Percentiles rank a stretch among this genome's conserved stretches.
phyloP scores from a whole-genome alignment of 1,284 basidiomycete genomes.

The Bjerkandera adusta region DNA sequence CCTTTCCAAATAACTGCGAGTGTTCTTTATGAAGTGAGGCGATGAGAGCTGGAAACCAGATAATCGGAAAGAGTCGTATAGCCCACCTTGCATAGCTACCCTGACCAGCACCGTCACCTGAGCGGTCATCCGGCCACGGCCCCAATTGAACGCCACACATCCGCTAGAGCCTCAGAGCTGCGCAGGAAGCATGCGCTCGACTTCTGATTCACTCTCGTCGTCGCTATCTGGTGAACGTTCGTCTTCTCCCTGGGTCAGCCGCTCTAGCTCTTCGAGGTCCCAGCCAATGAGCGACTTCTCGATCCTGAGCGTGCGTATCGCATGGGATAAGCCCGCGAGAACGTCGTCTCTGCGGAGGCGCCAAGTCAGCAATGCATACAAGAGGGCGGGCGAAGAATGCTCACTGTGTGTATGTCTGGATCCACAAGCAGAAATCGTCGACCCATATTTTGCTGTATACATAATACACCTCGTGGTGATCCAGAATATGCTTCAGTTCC shows the following conservation, averaged over 20 bases:
- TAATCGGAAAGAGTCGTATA: no score
- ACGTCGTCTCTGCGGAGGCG: conserved; percentile 48
- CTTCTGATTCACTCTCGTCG: conserved; percentile 32
- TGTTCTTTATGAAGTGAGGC: no score
- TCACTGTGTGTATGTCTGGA: conserved; percentile 60
- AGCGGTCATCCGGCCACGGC: not conserved
- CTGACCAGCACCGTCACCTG: not conserved
- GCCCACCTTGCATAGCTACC: no score
- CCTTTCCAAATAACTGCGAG: no score
- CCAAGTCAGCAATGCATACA: conserved; percentile 3
- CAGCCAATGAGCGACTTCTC: conserved; percentile 61
- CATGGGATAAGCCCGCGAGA: conserved; percentile 44
- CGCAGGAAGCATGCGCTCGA: conserved; percentile 34
- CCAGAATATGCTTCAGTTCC: conserved; percentile 66
- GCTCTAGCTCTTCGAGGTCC: conserved; percentile 67
- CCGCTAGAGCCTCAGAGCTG: conserved; percentile 16
- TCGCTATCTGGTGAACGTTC: conserved; percentile 31
- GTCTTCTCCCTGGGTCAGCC: conserved; percentile 39
- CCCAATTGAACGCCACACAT: not conserved
- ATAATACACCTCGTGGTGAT: conserved; percentile 80
- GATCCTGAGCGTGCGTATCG: conserved; percentile 40
- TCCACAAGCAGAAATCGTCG: conserved; percentile 78
- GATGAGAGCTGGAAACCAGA: no score
- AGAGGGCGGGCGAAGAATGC: conserved; percentile 19
- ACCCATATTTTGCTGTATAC: conserved; percentile 81